Base-by-base conservation (phyloP, 2,329 filamentous ascomycete species). In the Reticulascus tulasneorum region DNA sequence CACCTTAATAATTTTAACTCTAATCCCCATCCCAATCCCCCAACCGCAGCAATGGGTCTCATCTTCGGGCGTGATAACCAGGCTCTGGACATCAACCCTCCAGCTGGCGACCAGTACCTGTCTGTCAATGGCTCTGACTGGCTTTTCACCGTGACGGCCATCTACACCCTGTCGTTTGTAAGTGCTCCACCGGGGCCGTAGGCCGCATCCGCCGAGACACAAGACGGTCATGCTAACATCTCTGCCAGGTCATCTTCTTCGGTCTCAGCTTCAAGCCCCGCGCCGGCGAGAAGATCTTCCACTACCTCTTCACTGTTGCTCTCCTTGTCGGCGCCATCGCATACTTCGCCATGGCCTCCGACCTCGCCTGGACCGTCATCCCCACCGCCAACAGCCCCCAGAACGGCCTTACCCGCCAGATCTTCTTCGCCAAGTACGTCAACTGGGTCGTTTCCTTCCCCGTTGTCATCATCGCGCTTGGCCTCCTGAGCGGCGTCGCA, bases 351-450 rank as follows among this genome's bases (percentile, higher is more conserved):
- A 62, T 67, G 54, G 74, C 72, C 6, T 69, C 72, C 6, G 66
- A 75, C 45, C 60, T 77, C 2, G 73, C 60, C 35, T 76, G 58
- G 51, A 53, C 47, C 9, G 50, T 65, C n/a, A 39, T 74, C 29
- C 19, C 31, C 8, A 59, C 68, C 18, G 47, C 51, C 32, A 56
- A 66, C 38, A 52, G 63, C 41, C 40, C 56, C 13, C 33, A 27
- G 23, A 41, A 48, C 12, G 59, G 50, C 15, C 27, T 47, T 33
- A 51, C 48, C 5, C 67, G 69, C 22, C 71, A 77, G 47, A 67
- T 77, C 49, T 77, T 75, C 59, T 78, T 64, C 52, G 62, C 66
- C 40, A 72, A 73, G 52, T 77, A 77, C 49, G 60, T 76, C 53
- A 64, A 73, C 60, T 77, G 70, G 71, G 64, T 66, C 10, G 64